Conservation (phyloP, 345 rosid genomes). For the Streptanthus diversifolius region DNA sequence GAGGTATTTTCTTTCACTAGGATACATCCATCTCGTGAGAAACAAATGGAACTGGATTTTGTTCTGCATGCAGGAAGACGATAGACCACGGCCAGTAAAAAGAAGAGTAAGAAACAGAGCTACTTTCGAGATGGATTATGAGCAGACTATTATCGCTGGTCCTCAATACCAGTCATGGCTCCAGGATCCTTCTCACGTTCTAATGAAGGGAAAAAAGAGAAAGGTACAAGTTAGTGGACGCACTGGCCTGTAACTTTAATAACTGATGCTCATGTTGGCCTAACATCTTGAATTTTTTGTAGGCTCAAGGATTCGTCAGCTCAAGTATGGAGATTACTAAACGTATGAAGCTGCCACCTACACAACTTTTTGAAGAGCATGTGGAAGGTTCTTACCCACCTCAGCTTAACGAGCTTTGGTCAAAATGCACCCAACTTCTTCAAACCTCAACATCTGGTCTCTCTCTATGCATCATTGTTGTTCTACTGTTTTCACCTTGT, state of each 20-base stretch:
- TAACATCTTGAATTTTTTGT: conserved; percentile 18
- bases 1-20: conserved; percentile 42
- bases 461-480: conserved; percentile 21
- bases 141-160: conserved; percentile 65
- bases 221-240: conserved; percentile 43
- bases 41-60: not conserved
- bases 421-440: conserved; percentile 45
- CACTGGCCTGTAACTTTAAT: not conserved
- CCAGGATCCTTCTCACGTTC: conserved; percentile 55
- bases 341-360: conserved; percentile 69
- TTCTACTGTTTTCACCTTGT: conserved; percentile 10
- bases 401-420: conserved; percentile 65
- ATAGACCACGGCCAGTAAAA: conserved; percentile 39
- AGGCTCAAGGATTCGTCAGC: conserved; percentile 41
- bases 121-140: conserved; percentile 52
- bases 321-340: conserved; percentile 42
- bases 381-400: conserved; percentile 54
- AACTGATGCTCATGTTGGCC: conserved; percentile 8
- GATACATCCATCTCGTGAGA: not conserved
- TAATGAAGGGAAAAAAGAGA: conserved; percentile 52
- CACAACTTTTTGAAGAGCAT: conserved; percentile 44
- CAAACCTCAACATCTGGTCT: conserved; percentile 61
- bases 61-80: conserved; percentile 46
- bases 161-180: conserved; percentile 72
- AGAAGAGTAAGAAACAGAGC: conserved; percentile 48